phyloP scores from a whole-genome alignment of 2,329 filamentous ascomycete species.

The Talaromyces marneffei region DNA sequence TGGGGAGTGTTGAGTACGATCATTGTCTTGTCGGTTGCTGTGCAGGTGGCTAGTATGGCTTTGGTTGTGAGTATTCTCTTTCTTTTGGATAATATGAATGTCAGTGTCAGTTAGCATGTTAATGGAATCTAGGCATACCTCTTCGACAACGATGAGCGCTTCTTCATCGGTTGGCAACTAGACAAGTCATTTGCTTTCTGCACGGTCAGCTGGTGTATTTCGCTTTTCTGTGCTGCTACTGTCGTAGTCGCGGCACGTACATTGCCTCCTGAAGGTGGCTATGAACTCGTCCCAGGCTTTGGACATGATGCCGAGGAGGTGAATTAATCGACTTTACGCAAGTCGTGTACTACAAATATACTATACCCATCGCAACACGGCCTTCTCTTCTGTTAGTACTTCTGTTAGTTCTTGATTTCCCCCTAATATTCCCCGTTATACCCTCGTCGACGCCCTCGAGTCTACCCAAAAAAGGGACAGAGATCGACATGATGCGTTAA shows the following conservation, averaged over 20 bases:
- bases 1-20: slow-evolving; percentile 71
- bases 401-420: background rate
- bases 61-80: slow-evolving; percentile 64
- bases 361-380: background rate
- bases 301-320: slow-evolving; percentile 21
- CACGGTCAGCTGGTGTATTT: slow-evolving; percentile 55
- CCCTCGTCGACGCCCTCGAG: background rate
- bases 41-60: slow-evolving; percentile 71
- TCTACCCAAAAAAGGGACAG: background rate
- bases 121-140: slow-evolving; percentile 61
- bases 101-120: background rate
- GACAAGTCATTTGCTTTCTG: slow-evolving; percentile 73
- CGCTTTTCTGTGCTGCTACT: slow-evolving; percentile 49
- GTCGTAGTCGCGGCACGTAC: slow-evolving; percentile 63
- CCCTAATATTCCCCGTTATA: background rate
- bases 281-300: slow-evolving; percentile 61
- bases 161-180: slow-evolving; percentile 74
- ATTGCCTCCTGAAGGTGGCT: slow-evolving; percentile 75
- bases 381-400: too few species aligned
- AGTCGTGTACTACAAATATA: background rate
- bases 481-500: background rate
- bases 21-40: slow-evolving; percentile 58
- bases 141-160: slow-evolving; percentile 75
- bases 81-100: background rate
- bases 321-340: background rate